Percentiles rank a stretch among this genome's conserved stretches.
Conservation (phyloP, 2,329 filamentous ascomycete genomes). For the Nemania sp. region DNA sequence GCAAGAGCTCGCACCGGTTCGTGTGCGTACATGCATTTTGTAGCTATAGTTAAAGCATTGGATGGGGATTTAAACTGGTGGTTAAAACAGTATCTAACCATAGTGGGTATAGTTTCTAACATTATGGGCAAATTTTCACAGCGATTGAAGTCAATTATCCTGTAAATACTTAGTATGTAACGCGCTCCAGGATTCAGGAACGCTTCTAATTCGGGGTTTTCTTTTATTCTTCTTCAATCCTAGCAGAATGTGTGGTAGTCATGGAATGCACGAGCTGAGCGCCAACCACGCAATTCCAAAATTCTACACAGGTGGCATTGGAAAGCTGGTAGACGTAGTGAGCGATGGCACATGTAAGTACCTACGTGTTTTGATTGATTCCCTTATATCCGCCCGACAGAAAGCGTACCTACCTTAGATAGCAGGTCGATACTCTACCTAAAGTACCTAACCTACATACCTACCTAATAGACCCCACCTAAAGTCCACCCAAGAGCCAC, state of each 20-base stretch:
- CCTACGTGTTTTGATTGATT: too few relatives aligned
- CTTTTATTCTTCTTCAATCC: not conserved
- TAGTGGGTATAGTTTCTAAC: not conserved
- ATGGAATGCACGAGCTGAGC: not conserved
- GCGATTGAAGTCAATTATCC: not conserved
- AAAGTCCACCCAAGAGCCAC: not conserved
- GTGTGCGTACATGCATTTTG: not conserved
- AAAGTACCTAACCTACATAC: slow-evolving; percentile 4
- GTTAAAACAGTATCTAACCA: not conserved
- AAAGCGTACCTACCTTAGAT: too few relatives aligned
- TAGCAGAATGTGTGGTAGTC: not conserved
- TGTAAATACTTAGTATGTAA: not conserved
- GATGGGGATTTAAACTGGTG: not conserved
- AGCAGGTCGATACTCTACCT: not conserved
- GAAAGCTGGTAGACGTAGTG: not conserved
- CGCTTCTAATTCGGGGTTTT: slow-evolving; percentile 5
- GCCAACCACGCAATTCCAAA: not conserved
- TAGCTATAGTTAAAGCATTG: not conserved
- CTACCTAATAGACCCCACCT: slow-evolving; percentile 11
- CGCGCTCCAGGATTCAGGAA: not conserved
- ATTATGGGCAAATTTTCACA: not conserved
- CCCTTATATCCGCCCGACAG: not conserved
- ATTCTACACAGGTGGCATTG: not conserved
- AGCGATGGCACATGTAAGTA: not conserved
- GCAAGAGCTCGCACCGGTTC: not conserved